Evolutionary conservation across 2,329 filamentous ascomycete species (phyloP), one percentile per base, ranked within the genome.

Genomic region (Emergomyces africanus): DNA sequence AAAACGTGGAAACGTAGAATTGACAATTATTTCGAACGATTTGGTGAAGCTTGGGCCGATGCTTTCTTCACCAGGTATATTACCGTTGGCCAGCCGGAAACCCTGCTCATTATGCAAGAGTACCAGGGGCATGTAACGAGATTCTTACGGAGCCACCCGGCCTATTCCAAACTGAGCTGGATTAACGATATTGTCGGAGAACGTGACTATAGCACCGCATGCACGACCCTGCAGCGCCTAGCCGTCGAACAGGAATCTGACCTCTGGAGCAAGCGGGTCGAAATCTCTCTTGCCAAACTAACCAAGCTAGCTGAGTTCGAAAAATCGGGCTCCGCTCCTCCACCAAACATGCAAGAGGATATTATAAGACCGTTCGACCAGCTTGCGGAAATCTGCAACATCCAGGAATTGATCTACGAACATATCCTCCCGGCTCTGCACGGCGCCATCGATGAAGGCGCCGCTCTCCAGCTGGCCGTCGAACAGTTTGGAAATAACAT

Each of bases 221-320:
- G 87, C 5, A 76, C 83, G 48, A 87, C 85, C 0, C 79, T 99
- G 53, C 77, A 88, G 49, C 77, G 83, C 8, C 79, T 91, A 23
- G 90, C 89, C 0, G 76, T 86, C 23, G 79, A 80, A 55, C 83
- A 84, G 58, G 91, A 96, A 71, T 81, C 83, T 57, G 87, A 91
- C 66, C 75, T 94, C 3, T 97, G 92, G 92, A 90, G 84, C 74
- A 95, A 95, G 76, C 94, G 95, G 72, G 88, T 96, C 39, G 88
- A 97, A 72, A 77, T 97, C 30, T 95, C 90, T 61, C 79, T 99
- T 44, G 88, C 89, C 41, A 97, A 96, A 73, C 79, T 99, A 53
- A 83, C 86, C 18, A 79, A 84, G 58, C 74, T 96, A 64, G 89
- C 89, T 18, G 82, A 84, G 44, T 78, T 72, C 59, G 75, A 78